phyloP scores from a whole-genome alignment of 2,329 filamentous ascomycete genomes.

The Incumbomyces delicatus region DNA sequence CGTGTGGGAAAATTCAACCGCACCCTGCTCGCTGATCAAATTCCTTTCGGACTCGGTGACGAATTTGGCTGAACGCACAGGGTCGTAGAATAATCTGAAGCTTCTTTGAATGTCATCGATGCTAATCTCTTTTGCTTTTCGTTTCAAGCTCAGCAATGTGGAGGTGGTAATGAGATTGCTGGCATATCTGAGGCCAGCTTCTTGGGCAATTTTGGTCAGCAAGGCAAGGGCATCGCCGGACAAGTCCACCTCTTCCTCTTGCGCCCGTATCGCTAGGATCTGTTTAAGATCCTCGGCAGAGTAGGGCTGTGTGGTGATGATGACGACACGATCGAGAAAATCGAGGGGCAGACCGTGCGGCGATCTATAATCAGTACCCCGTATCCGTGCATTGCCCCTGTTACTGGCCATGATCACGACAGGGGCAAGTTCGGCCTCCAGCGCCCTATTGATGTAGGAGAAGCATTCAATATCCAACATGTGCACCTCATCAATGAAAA shows the following conservation, averaged over 20 bases:
- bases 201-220: conserved; percentile 88
- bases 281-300: conserved; percentile 74
- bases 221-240: conserved; percentile 82
- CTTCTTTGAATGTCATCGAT: conserved; percentile 87
- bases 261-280: conserved; percentile 83
- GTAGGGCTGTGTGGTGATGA: conserved; percentile 88
- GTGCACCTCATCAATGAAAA: conserved; percentile 98
- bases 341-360: conserved; percentile 92
- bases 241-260: conserved; percentile 91
- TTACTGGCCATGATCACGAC: conserved; percentile 99
- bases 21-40: conserved; percentile 78
- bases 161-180: conserved; percentile 96
- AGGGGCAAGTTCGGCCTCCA: conserved; percentile 88
- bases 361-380: conserved; percentile 85
- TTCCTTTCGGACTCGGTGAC: conserved; percentile 84
- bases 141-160: conserved; percentile 76
- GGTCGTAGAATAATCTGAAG: conserved; percentile 90
- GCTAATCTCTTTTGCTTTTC: conserved; percentile 70
- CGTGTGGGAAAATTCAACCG: conserved; percentile 56
- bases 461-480: conserved; percentile 99
- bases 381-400: conserved; percentile 79
- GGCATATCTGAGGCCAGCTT: conserved; percentile 88
- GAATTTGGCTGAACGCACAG: conserved; percentile 77
- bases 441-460: conserved; percentile 92
- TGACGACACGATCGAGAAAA: conserved; percentile 90